Evolutionary conservation across 1,139 yeast genomes (phyloP), one percentile per base, ranked within the genome.

Genomic region (Pichia sorboxylosa): DNA sequence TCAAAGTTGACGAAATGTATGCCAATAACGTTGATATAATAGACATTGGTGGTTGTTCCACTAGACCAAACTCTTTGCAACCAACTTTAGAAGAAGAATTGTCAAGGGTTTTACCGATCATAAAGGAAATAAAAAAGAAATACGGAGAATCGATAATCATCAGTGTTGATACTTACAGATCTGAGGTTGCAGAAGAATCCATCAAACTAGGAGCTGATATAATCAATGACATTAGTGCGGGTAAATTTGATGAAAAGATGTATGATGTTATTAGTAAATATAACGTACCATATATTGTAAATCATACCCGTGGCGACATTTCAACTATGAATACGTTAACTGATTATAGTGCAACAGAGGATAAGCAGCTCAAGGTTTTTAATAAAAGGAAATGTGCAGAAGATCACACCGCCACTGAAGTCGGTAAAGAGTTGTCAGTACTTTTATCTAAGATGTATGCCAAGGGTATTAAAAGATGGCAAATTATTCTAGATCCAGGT

Each of bases 41-140:
- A 23, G 98, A 87, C 50, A 69, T 90, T 37, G 98, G 97, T 6
- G 97, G 97, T 1, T 84, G 84, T 38, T 82, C 95, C 0, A 87
- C 97, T 0, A 65, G 92, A 34, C 97, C 97, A 0, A 82, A 84
- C 3, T 70, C 92, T 2, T 47, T 46, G 1, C 82, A 71, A 35
- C 78, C 80, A 0, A 48, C 68, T 3, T 63, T 59, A 16, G 63
- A 57, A 5, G 66, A 62, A 28, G 92, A 80, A 48, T 44, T 79
- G 23, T 45, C 46, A 1, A 59, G 97, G 27, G 80, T 85, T 1
- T 52, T 83, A 3, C 92, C 93, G 0, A 69, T 81, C 0, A 65
- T 90, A 8, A 54, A 65, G 41, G 73, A 73, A 0, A 66, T 90
- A 19, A 67, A 93, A 29, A 29, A 32, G 11, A 45, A 45, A 26